These are phyloP conservation scores for Penicillium occitanis DNA, from an alignment of 2,329 filamentous ascomycete genomes.

Conservation along the genomic window DNA sequence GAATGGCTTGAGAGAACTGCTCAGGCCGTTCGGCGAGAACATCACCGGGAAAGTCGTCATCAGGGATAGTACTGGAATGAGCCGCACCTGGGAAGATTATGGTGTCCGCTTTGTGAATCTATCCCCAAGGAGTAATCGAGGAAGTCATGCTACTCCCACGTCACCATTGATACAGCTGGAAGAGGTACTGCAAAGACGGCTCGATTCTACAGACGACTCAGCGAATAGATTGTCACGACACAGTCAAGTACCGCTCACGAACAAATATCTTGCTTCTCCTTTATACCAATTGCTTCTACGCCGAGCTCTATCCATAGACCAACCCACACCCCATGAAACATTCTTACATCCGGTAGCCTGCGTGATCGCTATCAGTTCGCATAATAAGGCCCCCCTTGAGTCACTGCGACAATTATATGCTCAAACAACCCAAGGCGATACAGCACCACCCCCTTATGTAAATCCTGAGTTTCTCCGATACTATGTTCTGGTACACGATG, in stretches of 20 bases:
- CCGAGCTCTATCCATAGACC: conserved; percentile 75
- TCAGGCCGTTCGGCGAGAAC: conserved; percentile 87
- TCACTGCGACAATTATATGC: conserved; percentile 80
- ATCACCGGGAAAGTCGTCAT: conserved; percentile 86
- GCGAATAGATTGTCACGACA: conserved; percentile 30
- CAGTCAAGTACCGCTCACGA: conserved; percentile 31
- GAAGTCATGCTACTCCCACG: conserved; percentile 35
- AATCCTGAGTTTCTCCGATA: conserved; percentile 91
- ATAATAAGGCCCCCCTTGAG: conserved; percentile 79
- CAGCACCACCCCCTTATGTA: conserved; percentile 77
- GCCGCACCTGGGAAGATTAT: conserved; percentile 83
- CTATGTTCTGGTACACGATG: conserved; percentile 94
- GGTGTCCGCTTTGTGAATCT: conserved; percentile 80
- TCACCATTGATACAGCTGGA: conserved; percentile 63
- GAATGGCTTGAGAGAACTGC: conserved; percentile 76
- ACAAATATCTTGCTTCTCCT: conserved; percentile 59
- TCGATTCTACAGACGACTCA: conserved; percentile 69
- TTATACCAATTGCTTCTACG: conserved; percentile 85
- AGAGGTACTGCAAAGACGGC: conserved; percentile 73
- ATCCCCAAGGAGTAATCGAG: conserved; percentile 47
- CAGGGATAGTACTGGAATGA: conserved; percentile 82
- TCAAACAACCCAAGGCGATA: conserved; percentile 75
- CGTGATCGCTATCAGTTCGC: conserved; percentile 91
- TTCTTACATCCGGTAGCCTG: conserved; percentile 93
- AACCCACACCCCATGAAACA: conserved; percentile 81